These are phyloP conservation scores for Nectriaceae sp. DNA, from an alignment of 2,329 filamentous ascomycete genomes.

Conservation along the genomic window DNA sequence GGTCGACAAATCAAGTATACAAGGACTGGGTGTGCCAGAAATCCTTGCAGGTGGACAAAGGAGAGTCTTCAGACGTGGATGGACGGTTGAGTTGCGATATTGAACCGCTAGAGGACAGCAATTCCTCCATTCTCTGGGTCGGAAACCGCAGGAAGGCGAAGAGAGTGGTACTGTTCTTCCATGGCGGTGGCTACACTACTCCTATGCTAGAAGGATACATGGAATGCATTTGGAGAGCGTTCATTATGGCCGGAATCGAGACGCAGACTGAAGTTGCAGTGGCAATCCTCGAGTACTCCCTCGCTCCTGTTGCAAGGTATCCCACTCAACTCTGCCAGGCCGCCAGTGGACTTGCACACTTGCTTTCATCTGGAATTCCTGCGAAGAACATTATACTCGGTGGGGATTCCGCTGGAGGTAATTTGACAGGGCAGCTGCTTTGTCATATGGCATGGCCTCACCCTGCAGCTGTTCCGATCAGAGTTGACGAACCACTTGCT, in stretches of 20 bases:
- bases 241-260: slow-evolving; percentile 2
- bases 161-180: neutral
- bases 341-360: slow-evolving; percentile 18
- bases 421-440: slow-evolving; percentile 33
- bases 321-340: slow-evolving; percentile 32
- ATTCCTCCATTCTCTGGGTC: slow-evolving; percentile 3
- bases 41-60: too few species aligned
- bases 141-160: neutral
- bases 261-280: slow-evolving; percentile 17
- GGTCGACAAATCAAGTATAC: too few species aligned
- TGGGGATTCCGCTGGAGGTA: slow-evolving; percentile 37
- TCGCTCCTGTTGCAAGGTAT: slow-evolving; percentile 28
- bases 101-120: slow-evolving; percentile 6
- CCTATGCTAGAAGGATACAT: neutral
- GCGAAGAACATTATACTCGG: slow-evolving; percentile 31
- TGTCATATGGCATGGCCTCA: slow-evolving; percentile 31
- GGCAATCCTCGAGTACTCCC: slow-evolving; percentile 33
- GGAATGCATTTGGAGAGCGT: neutral
- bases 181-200: neutral
- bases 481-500: slow-evolving; percentile 24
- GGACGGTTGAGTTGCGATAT: slow-evolving; percentile 5
- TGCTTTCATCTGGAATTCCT: slow-evolving; percentile 22
- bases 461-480: slow-evolving; percentile 15
- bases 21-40: too few species aligned
- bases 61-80: too few species aligned